These are phyloP conservation scores for Blastobotrys petasosporus DNA, from an alignment of 1,139 yeast genomes.

Conservation along the genomic window DNA sequence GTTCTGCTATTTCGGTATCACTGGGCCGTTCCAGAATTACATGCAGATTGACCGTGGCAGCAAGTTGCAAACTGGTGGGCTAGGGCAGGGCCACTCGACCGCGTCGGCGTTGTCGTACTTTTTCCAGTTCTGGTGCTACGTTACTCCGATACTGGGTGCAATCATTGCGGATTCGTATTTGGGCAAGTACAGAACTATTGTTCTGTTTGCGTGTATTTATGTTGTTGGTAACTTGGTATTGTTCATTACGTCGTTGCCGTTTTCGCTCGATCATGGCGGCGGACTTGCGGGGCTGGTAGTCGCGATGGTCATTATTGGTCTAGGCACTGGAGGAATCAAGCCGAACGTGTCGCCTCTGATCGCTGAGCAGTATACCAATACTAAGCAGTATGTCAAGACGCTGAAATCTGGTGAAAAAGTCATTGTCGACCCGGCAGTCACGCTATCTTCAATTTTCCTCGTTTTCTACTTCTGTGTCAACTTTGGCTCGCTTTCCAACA, in stretches of 20 bases:
- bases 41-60: conserved; percentile 45
- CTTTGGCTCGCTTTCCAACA: conserved; percentile 68
- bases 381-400: conserved; percentile 53
- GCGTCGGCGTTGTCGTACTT: conserved; percentile 72
- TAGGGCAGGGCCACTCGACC: conserved; percentile 54
- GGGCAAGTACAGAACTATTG: conserved; percentile 68
- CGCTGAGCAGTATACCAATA: conserved; percentile 63
- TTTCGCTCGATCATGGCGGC: conserved; percentile 37
- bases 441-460: conserved; percentile 69
- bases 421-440: conserved; percentile 61
- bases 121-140: conserved; percentile 77
- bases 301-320: conserved; percentile 61
- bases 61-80: conserved; percentile 53
- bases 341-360: conserved; percentile 71
- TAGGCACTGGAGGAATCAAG: conserved; percentile 79
- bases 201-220: conserved; percentile 54
- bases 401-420: conserved; percentile 59
- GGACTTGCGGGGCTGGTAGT: conserved; percentile 49
- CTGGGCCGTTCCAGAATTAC: conserved; percentile 72
- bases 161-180: conserved; percentile 65
- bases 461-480: conserved; percentile 76
- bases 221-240: conserved; percentile 55
- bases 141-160: conserved; percentile 74
- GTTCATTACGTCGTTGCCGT: conserved; percentile 66
- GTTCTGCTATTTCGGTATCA: conserved; percentile 71